Evolutionary conservation across 192 early-diverging fungal genomes (phyloP), one percentile per base, ranked within the genome.

Genomic region (Podila verticillata): DNA sequence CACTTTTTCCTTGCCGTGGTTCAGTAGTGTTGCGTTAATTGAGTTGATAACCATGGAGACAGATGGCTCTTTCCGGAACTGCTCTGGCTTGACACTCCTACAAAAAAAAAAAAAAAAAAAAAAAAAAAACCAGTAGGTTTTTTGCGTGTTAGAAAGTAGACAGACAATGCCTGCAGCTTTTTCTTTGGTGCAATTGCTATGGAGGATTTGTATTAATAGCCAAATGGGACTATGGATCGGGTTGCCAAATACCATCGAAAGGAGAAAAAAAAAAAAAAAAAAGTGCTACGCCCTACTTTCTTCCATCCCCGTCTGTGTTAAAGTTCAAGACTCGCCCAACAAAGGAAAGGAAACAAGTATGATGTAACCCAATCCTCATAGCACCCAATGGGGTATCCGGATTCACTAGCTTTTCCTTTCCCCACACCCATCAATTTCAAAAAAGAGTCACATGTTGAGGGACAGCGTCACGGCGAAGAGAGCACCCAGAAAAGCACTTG

Each of bases 1-100:
- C 32, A 85, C 87, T 48, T 84, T 84, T 48, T 89, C 87, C 69
- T 92, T 88, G n/a, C 93, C 94, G 57, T 93, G 87, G 78, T 95
- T 94, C 63, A 95, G 88, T 32, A 97, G 84, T 7, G 95, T 96
- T 9, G 91, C 92, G 84, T 95, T 95, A 58, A 99, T 92, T 22
- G 89, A 91, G 65, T 96, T 95, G 70, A 92, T 90, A 2, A 93
- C 93, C 73, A 93, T 81, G 28, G 86, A 84, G 2, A 91, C 62
- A 5, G 91, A 88, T 4, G 95, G 91, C 67, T 96, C 90, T 75
- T 94, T 91, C 63, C 86, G 70, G 75, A 96, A 96, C 30, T 91
- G 86, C 58, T 94, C 91, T 1, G 92, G 92, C 58, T 89, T 93
- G 22, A 95, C 88, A 57, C 94, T 93, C n/a, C 93, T 94, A 83